Conservation (phyloP, 345 rosid species). For the Ceriops tagal region DNA sequence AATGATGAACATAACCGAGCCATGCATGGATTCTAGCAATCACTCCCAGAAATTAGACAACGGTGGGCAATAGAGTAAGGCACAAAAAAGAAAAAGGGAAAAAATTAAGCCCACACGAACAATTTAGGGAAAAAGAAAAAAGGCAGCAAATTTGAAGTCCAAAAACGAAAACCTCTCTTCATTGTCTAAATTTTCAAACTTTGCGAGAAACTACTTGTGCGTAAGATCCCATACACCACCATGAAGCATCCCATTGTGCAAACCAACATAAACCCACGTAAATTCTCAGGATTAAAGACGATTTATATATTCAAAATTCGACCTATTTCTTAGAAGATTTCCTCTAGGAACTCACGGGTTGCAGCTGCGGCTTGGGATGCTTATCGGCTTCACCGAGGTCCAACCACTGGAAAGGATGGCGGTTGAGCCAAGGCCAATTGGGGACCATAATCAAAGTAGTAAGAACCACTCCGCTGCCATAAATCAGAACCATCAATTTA, state of each 20-base stretch:
- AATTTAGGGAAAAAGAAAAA: background rate
- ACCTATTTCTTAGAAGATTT: slow-evolving; percentile 57
- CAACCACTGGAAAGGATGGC: slow-evolving; percentile 75
- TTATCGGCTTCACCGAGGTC: slow-evolving; percentile 75
- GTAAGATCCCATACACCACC: slow-evolving; percentile 1
- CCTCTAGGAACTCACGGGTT: slow-evolving; percentile 48
- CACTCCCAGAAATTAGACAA: no score
- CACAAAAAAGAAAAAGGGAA: background rate
- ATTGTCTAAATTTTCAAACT: slow-evolving; percentile 8
- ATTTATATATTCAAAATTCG: slow-evolving; percentile 9
- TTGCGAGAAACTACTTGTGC: background rate
- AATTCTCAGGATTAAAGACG: slow-evolving; percentile 3
- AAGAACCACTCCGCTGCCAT: slow-evolving; percentile 66
- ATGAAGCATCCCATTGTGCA: slow-evolving; percentile 1
- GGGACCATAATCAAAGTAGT: slow-evolving; percentile 74
- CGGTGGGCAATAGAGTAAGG: no score
- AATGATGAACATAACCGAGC: no score
- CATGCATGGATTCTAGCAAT: no score
- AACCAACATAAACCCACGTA: background rate
- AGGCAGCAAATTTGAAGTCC: background rate
- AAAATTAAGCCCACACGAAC: background rate
- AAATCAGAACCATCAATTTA: slow-evolving; percentile 65
- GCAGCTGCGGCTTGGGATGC: slow-evolving; percentile 63
- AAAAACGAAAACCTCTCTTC: background rate
- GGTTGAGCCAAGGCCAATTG: slow-evolving; percentile 84